Percentiles rank a stretch among this genome's conserved stretches.
Conservation (phyloP, 257 asterid species). For the Nicotiana tabacum region DNA sequence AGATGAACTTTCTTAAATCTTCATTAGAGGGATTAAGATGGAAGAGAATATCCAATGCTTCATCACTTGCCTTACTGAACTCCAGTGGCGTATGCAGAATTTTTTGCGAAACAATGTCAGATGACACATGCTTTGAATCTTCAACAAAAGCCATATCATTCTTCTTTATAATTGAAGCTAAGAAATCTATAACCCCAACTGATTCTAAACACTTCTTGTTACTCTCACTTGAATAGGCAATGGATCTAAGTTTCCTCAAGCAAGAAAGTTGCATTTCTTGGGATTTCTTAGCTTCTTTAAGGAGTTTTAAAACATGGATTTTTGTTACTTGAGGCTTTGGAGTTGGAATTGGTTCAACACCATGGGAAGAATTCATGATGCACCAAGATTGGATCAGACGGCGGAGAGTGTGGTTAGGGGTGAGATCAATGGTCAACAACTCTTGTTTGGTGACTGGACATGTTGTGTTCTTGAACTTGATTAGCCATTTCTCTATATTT, state of each 20-base stretch:
- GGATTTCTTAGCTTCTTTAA: constrained; percentile 31
- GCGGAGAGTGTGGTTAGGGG: constrained; percentile 69
- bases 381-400: constrained; percentile 75
- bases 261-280: constrained; percentile 20
- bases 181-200: constrained; percentile 33
- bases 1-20: constrained; percentile 18
- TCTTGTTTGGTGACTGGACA: constrained; percentile 65
- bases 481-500: constrained; percentile 63
- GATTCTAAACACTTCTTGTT: constrained; percentile 28
- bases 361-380: constrained; percentile 41
- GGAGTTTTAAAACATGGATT: constrained; percentile 41
- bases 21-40: constrained; percentile 37
- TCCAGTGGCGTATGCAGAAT: neutral
- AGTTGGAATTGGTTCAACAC: constrained; percentile 50
- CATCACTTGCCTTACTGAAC: constrained; percentile 18
- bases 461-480: constrained; percentile 26
- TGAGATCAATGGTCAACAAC: constrained; percentile 34
- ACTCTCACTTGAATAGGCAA: constrained; percentile 27
- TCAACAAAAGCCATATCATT: neutral
- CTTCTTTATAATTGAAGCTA: constrained; percentile 28
- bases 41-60: constrained; percentile 37
- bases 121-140: neutral
- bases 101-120: neutral
- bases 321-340: constrained; percentile 42
- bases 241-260: constrained; percentile 40